phyloP scores from a whole-genome alignment of 2,329 filamentous ascomycete genomes.

The Alternaria viburni region DNA sequence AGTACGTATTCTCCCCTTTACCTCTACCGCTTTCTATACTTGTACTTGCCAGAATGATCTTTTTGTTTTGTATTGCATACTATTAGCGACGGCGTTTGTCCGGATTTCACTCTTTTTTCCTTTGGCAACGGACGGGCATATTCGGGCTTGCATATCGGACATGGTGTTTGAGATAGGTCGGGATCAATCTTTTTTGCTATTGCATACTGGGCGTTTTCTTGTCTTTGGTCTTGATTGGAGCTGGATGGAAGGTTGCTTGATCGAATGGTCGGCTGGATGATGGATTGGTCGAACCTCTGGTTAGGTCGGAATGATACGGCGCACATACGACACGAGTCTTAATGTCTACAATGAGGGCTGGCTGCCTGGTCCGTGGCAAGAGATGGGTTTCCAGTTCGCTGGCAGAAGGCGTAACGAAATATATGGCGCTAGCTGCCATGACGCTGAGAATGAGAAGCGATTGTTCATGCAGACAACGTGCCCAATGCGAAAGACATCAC shows the following conservation, averaged over 20 bases:
- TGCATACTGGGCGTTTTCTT: conserved; percentile 3
- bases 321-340: not conserved
- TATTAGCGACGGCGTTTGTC: conserved; percentile 18
- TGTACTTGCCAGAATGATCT: not conserved
- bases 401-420: not conserved
- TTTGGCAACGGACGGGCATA: conserved; percentile 1
- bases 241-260: not conserved
- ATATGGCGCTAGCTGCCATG: not conserved
- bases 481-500: not conserved
- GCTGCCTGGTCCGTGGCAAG: not conserved
- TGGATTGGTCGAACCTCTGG: not conserved
- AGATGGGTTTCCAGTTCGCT: not conserved
- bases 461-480: not conserved
- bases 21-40: not conserved
- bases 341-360: conserved; percentile 1
- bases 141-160: conserved; percentile 6
- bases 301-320: not conserved
- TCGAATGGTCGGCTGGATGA: not conserved
- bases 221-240: not conserved
- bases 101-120: conserved; percentile 16
- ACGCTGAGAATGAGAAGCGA: not conserved
- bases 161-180: conserved; percentile 1
- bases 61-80: conserved; percentile 2
- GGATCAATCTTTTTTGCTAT: not conserved
- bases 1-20: not conserved